Conservation (phyloP, 495 filamentous ascomycete species). For the Viridothelium virens region DNA sequence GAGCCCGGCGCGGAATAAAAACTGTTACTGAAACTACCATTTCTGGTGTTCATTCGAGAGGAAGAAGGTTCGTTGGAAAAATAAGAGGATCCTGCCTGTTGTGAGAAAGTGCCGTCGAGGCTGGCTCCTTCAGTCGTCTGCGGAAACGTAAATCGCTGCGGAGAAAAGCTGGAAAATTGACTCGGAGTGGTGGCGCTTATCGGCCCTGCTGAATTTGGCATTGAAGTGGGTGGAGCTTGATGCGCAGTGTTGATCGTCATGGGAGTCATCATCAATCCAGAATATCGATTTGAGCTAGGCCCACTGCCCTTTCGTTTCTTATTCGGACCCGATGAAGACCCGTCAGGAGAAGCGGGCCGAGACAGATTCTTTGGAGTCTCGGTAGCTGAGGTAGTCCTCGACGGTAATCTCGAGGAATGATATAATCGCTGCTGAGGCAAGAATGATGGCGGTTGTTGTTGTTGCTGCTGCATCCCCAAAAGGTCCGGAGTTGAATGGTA, state of each 20-base stretch:
- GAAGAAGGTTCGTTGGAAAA: not conserved
- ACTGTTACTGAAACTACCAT: conserved; percentile 1
- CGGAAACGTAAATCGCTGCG: conserved; percentile 1
- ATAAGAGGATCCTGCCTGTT: not conserved
- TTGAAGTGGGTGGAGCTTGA: conserved; percentile 7
- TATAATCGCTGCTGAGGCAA: conserved; percentile 4
- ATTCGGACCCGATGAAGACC: conserved; percentile 50
- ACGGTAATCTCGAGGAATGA: conserved; percentile 27
- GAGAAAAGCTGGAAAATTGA: conserved; percentile 3
- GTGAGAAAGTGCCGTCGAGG: not conserved
- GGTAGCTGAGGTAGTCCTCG: conserved; percentile 41
- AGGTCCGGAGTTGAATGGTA: conserved; percentile 48
- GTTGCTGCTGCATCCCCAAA: conserved; percentile 39
- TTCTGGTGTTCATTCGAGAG: not conserved
- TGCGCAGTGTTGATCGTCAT: conserved; percentile 30
- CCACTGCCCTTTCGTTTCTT: conserved; percentile 72
- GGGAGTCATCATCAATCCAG: conserved; percentile 68
- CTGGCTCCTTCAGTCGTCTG: not conserved
- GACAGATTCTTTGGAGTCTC: conserved; percentile 59
- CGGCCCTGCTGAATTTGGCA: not conserved
- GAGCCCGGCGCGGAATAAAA: conserved; percentile 62
- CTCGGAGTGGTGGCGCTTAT: not conserved
- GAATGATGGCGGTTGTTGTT: conserved; percentile 17
- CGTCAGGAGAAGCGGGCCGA: conserved; percentile 58
- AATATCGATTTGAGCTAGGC: conserved; percentile 25